Conservation (phyloP, 169 alveolate genomes). For the Cryptosporidium muris region DNA sequence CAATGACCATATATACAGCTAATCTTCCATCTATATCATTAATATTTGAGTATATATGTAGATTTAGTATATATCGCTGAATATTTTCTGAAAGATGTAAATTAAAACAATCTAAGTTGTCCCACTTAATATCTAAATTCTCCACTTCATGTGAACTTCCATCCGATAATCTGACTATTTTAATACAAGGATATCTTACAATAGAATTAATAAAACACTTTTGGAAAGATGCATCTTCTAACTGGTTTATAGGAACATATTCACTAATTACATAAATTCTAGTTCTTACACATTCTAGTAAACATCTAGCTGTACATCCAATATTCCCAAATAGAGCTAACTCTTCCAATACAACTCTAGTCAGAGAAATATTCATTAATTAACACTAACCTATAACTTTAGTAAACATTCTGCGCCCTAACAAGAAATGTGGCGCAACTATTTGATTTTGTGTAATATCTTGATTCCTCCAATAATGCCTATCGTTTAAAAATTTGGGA, state of each 20-base stretch:
- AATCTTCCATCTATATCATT: slow-evolving; percentile 59
- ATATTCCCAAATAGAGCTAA: slow-evolving; percentile 13
- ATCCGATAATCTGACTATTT: neutral
- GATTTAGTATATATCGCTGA: slow-evolving; percentile 22
- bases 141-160: neutral
- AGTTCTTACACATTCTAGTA: neutral
- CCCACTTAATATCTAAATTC: neutral
- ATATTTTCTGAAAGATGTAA: slow-evolving; percentile 1
- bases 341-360: slow-evolving; percentile 56
- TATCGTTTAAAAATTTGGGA: too few species aligned
- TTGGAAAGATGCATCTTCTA: neutral
- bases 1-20: slow-evolving; percentile 64
- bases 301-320: slow-evolving; percentile 9
- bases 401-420: neutral
- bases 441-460: too few species aligned
- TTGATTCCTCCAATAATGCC: too few species aligned
- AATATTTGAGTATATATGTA: slow-evolving; percentile 43
- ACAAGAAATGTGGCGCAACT: neutral
- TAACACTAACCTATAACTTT: neutral
- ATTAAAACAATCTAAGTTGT: neutral
- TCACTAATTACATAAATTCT: slow-evolving; percentile 6
- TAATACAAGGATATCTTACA: neutral
- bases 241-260: neutral
- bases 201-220: slow-evolving; percentile 1
- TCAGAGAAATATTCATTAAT: slow-evolving; percentile 29